Evolutionary conservation across 164 flowering plant species (phyloP).

Genomic region (Annona squamosa): DNA sequence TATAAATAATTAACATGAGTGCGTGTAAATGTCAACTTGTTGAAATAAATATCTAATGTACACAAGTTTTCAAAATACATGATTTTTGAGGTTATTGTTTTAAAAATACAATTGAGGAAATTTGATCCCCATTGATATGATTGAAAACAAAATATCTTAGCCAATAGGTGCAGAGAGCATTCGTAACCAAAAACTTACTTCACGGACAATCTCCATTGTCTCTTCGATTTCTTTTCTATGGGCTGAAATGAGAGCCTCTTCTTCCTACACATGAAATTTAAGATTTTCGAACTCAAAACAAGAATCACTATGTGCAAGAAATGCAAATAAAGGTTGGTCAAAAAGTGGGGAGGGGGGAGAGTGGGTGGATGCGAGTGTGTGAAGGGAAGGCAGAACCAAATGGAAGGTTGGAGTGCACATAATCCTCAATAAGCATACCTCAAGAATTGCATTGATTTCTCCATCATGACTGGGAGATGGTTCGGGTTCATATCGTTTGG

Average conservation of each 20-base stretch:
- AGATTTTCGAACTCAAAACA: neutral
- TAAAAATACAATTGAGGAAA: too few species aligned
- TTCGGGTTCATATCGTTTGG: conserved; percentile 51
- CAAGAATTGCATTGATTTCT: conserved; percentile 70
- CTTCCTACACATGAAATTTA: conserved; percentile 53
- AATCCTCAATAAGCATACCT: conserved; percentile 35
- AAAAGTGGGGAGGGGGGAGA: neutral
- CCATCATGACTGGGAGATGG: conserved; percentile 37
- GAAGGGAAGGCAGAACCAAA: neutral
- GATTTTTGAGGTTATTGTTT: too few species aligned
- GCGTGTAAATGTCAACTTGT: too few species aligned
- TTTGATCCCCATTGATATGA: too few species aligned
- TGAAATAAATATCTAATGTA: too few species aligned
- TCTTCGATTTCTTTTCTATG: conserved; percentile 98
- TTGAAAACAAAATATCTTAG: too few species aligned
- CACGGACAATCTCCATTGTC: conserved; percentile 97
- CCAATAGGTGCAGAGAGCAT: neutral
- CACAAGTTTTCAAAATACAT: too few species aligned
- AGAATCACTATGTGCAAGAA: too few species aligned
- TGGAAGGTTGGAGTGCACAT: neutral
- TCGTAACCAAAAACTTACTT: conserved; percentile 45
- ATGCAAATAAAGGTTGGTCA: too few species aligned
- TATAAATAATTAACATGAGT: too few species aligned
- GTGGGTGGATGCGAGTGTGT: neutral
- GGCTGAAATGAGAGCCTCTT: conserved; percentile 87